Evolutionary conservation across 768 basidiomycete species (phyloP).

Genomic region (Suillus decipiens): DNA sequence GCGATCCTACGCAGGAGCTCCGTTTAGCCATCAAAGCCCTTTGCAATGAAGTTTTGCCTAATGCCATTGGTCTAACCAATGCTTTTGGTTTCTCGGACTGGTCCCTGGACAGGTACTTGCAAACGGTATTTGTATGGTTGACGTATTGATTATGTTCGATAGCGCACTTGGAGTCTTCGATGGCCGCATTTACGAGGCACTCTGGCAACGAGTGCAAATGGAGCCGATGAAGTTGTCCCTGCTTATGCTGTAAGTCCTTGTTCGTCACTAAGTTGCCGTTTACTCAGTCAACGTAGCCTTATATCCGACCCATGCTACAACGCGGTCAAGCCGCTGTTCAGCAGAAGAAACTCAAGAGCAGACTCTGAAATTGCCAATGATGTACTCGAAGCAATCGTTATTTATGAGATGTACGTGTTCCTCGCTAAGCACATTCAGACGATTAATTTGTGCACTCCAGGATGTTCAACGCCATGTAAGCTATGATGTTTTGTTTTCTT

Average conservation of each 20-base stretch:
- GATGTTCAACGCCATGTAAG: no score
- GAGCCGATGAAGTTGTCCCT: conserved; percentile 57
- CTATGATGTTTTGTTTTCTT: no score
- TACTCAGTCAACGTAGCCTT: conserved; percentile 30
- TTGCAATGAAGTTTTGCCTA: conserved; percentile 56
- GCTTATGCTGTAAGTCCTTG: conserved; percentile 52
- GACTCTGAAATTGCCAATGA: neutral
- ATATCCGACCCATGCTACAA: conserved; percentile 53
- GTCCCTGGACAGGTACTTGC: conserved; percentile 63
- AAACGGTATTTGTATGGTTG: neutral
- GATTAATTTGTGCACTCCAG: no score
- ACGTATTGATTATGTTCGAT: neutral
- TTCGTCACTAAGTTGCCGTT: neutral
- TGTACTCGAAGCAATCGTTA: neutral
- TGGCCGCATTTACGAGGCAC: conserved; percentile 67
- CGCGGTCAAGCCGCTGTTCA: conserved; percentile 44
- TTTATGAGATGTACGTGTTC: no score
- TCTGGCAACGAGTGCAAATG: conserved; percentile 57
- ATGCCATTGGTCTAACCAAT: conserved; percentile 69
- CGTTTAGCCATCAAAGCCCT: conserved; percentile 50
- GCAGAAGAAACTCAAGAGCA: conserved; percentile 1
- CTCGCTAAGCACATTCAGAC: no score
- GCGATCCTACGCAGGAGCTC: conserved; percentile 49
- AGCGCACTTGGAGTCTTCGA: conserved; percentile 65
- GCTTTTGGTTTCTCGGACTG: conserved; percentile 77